Conservation (phyloP, 1,284 basidiomycete genomes). For the Marasmius sp. region DNA sequence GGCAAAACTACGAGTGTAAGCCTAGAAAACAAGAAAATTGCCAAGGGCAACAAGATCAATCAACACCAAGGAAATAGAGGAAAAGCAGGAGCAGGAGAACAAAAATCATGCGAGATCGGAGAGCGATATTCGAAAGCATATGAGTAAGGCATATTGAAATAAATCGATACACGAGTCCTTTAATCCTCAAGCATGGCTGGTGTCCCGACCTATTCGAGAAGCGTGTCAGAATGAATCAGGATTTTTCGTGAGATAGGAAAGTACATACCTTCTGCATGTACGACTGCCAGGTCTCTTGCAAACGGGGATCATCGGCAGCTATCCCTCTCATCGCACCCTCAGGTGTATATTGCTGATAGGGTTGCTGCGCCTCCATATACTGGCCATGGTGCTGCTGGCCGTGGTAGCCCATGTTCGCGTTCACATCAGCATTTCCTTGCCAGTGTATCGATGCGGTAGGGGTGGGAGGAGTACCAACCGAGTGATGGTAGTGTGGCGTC, state of each 20-base stretch:
- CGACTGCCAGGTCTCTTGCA: conserved; percentile 60
- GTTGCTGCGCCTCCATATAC: conserved; percentile 12
- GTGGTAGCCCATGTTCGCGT: background rate
- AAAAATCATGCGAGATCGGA: background rate
- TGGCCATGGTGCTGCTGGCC: conserved; percentile 5
- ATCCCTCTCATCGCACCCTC: conserved; percentile 41
- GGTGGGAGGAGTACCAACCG: too few relatives aligned
- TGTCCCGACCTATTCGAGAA: background rate
- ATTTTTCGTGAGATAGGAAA: background rate
- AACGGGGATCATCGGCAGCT: conserved; percentile 46
- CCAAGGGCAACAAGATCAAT: too few relatives aligned
- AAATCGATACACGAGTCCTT: background rate
- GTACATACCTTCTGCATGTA: conserved; percentile 49
- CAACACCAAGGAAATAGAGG: background rate
- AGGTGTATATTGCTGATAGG: conserved; percentile 34
- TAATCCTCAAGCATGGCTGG: background rate
- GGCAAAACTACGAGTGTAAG: too few relatives aligned
- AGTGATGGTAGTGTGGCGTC: too few relatives aligned
- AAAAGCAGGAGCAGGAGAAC: background rate
- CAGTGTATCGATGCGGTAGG: background rate
- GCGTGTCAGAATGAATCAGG: background rate
- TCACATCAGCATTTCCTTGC: background rate
- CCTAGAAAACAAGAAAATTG: too few relatives aligned
- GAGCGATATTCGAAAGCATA: conserved; percentile 1
- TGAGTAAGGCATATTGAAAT: background rate